Evolutionary conservation across 2,329 filamentous ascomycete genomes (phyloP).

Genomic region (Colletotrichum cuscutae): DNA sequence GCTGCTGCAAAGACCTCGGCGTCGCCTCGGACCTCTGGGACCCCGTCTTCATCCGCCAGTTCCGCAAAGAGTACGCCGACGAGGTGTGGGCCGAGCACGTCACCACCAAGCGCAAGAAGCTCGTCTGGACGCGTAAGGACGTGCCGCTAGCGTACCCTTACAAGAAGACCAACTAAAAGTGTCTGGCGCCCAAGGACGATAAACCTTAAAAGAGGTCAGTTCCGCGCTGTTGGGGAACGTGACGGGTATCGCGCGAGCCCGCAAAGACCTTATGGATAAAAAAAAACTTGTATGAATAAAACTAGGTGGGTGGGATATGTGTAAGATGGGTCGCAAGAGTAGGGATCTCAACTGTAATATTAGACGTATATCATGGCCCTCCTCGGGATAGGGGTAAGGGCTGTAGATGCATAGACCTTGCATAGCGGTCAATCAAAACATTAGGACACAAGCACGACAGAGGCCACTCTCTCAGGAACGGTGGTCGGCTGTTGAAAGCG

Average conservation of each 20-base stretch:
- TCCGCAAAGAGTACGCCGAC: conserved; percentile 77
- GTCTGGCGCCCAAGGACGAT: too few species aligned
- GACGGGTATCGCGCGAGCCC: not conserved
- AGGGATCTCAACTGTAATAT: conserved; percentile 3
- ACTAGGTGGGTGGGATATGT: not conserved
- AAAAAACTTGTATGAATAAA: not conserved
- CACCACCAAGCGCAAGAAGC: conserved; percentile 86
- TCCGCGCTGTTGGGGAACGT: not conserved
- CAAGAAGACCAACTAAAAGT: conserved; percentile 45
- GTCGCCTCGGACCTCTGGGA: conserved; percentile 98
- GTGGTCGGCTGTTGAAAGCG: conserved; percentile 15
- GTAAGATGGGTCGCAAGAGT: not conserved
- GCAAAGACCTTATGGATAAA: not conserved
- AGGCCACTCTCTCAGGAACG: not conserved
- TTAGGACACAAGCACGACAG: not conserved
- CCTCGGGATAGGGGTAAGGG: not conserved
- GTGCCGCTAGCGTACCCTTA: conserved; percentile 75
- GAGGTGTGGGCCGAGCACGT: conserved; percentile 93
- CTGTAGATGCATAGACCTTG: not conserved
- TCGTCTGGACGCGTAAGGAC: conserved; percentile 88
- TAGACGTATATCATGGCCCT: not conserved
- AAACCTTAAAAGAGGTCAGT: too few species aligned
- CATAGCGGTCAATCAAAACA: conserved; percentile 2
- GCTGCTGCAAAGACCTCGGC: conserved; percentile 97
- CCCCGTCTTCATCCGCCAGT: conserved; percentile 86